Base-by-base conservation (phyloP, 1,284 basidiomycete species). In the Phaffia rhodozyma region DNA sequence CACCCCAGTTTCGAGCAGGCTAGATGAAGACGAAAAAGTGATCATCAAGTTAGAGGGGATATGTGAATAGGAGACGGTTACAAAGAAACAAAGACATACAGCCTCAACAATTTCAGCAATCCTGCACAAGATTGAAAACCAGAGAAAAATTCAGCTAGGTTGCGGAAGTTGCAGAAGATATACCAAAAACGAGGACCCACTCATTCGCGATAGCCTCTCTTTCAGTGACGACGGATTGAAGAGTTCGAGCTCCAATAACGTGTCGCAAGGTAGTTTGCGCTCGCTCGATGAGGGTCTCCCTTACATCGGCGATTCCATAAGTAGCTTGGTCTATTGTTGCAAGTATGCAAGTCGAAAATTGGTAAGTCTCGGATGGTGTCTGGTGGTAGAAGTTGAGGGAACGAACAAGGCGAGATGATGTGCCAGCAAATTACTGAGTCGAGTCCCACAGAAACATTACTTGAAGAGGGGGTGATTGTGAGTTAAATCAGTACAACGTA, bases 121-220 rank as follows among this genome's bases (percentile, higher is more conserved):
- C 13, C 38, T 43, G 38, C 38, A 43, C 6, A 16, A 11, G 2
- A 16, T 43, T 49, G 18, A 32, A 7, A 27, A 53, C 21, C 9
- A 54, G 4, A 9, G 11, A 2, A 50, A 27, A 6, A 13, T 51
- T 18, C 48, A 25, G 25, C 47, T 20, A n/a, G n/a, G 38, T 43
- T 43, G 5, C 13, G 16, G 2, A 43, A 5, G 2, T 43, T 43
- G 38, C 13, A 43, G 13, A 11, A 43, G 2, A 43, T 11, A 43
- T 2, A 43, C 2, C 7, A 43, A 43, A 43, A 16, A 11, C 38
- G 38, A 93, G 2, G 13, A 43, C 38, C 16, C 7, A 43, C 76
- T 97, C 93, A 71, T 87, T 86, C 3, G 93, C 94, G 68, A 97
- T 91, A 63, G 89, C 91, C 73, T 97, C 94, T 68, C 94, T 88